Percentiles rank a stretch among this genome's conserved stretches.
Conservation (phyloP, 1,139 yeast species). For the Pichia sp. region DNA sequence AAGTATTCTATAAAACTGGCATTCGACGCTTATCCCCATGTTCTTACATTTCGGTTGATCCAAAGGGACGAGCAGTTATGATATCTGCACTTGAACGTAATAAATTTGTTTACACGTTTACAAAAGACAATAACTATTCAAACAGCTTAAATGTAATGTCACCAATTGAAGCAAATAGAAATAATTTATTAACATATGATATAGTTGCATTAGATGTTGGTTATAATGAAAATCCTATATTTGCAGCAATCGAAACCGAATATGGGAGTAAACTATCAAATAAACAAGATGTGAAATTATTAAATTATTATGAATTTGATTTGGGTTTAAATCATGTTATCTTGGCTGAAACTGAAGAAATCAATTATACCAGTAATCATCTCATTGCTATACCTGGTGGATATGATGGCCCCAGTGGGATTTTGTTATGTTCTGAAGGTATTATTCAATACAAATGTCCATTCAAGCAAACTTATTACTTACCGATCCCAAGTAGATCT, state of each 20-base stretch:
- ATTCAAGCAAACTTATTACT: conserved; percentile 30
- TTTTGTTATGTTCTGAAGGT: conserved; percentile 44
- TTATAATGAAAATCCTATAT: conserved; percentile 65
- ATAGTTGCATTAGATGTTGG: conserved; percentile 65
- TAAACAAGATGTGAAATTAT: conserved; percentile 21
- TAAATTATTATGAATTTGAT: conserved; percentile 76
- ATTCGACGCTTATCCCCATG: conserved; percentile 74
- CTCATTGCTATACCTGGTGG: conserved; percentile 45
- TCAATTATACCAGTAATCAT: conserved; percentile 38
- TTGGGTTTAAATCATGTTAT: conserved; percentile 76
- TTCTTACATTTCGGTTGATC: conserved; percentile 65
- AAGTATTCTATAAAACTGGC: conserved; percentile 71
- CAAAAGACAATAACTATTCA: conserved; percentile 35
- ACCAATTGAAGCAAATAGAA: conserved; percentile 63
- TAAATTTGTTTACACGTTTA: conserved; percentile 58
- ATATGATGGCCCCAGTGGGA: conserved; percentile 55
- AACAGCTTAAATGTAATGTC: conserved; percentile 50
- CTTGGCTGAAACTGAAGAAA: conserved; percentile 38
- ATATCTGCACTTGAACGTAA: conserved; percentile 66
- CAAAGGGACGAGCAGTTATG: conserved; percentile 64
- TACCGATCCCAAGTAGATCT: conserved; percentile 52
- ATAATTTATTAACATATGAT: conserved; percentile 47
- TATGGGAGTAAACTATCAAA: conserved; percentile 26
- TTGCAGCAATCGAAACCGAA: conserved; percentile 75
- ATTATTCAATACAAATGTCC: conserved; percentile 41